Evolutionary conservation across 345 rosid genomes (phyloP).

Genomic region (Salix viminalis): DNA sequence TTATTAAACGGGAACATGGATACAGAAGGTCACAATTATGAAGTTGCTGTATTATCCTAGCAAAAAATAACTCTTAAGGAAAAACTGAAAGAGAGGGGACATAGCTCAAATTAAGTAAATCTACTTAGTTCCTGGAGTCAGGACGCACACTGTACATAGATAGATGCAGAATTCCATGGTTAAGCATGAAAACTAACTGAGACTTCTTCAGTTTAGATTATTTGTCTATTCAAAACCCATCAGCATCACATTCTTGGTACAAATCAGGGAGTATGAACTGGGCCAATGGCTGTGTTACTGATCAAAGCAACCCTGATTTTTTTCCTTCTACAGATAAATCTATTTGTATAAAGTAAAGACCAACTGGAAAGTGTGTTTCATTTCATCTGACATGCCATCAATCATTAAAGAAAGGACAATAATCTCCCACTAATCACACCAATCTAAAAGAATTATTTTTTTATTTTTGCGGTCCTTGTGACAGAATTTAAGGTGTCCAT

Average conservation of each 20-base stretch:
- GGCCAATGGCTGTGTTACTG: not conserved
- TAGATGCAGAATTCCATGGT: not conserved
- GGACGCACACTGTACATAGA: not conserved
- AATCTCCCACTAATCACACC: not conserved
- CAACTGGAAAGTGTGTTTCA: not conserved
- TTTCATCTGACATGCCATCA: not conserved
- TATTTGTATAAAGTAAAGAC: not conserved
- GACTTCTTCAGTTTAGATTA: not conserved
- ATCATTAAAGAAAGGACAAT: not conserved
- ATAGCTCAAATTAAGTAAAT: not conserved
- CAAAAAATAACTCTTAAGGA: not conserved
- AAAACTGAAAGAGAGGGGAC: not conserved
- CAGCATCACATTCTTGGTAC: not conserved
- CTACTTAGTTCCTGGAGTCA: not conserved
- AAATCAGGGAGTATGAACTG: not conserved
- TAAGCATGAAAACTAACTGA: not conserved
- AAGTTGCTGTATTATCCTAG: not conserved
- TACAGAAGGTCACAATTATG: not conserved
- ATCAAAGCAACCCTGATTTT: not conserved
- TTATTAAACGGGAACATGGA: not conserved
- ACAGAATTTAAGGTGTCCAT: not conserved
- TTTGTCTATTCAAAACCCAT: not conserved
- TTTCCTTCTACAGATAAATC: not conserved
- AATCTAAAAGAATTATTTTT: not conserved
- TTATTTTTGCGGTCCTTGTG: not conserved